A percentile compares a stretch with the other conserved stretches of the same genome.
phyloP scores from a whole-genome alignment of 2,329 filamentous ascomycete species.

The Ophiognomonia clavigignenti-juglandacearum region DNA sequence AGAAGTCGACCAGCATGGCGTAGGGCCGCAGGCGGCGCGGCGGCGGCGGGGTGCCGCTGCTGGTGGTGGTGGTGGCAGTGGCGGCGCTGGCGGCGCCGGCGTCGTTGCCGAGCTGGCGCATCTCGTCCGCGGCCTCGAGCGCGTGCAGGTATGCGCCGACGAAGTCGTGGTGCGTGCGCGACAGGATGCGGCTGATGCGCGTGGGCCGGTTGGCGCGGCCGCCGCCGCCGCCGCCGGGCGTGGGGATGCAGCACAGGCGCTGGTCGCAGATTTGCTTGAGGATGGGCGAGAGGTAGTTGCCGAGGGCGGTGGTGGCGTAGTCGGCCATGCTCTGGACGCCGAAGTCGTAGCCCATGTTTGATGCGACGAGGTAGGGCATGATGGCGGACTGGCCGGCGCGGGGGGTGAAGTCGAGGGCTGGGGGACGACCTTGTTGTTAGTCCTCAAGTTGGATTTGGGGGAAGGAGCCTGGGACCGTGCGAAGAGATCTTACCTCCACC shows the following conservation, averaged over 20 bases:
- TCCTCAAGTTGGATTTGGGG: too few species aligned
- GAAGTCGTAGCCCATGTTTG: neutral
- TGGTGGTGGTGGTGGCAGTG: too few species aligned
- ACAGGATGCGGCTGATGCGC: neutral
- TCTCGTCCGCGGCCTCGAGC: neutral
- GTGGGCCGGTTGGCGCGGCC: neutral
- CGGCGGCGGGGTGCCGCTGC: too few species aligned
- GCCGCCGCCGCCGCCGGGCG: too few species aligned
- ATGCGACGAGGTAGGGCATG: neutral
- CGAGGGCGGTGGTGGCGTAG: neutral
- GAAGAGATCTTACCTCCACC: too few species aligned
- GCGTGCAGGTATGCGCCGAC: neutral
- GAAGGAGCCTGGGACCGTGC: too few species aligned
- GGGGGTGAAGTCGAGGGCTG: neutral
- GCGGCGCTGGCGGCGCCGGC: too few species aligned
- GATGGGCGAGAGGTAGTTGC: neutral
- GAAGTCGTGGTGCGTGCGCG: neutral
- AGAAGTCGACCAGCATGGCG: slow-evolving; percentile 9
- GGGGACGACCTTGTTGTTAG: too few species aligned
- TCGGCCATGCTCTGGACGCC: neutral
- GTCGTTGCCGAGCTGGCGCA: neutral
- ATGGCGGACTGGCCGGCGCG: neutral
- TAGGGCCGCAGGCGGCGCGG: neutral
- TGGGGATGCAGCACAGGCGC: too few species aligned
- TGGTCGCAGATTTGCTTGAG: neutral